phyloP scores from a whole-genome alignment of 2,329 filamentous ascomycete species.

The Epichloe bromicola region DNA sequence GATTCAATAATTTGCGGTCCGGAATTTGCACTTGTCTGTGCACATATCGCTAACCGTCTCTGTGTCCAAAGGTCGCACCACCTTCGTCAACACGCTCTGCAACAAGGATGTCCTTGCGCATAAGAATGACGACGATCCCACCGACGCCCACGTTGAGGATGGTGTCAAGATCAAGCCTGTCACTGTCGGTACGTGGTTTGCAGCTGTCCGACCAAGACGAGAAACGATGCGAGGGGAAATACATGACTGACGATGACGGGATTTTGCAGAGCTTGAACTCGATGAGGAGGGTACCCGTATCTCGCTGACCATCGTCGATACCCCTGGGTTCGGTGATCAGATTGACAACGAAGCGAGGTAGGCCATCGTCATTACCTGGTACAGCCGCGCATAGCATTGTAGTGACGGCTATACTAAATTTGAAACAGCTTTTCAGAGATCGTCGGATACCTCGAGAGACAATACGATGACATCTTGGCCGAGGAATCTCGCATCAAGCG shows the following conservation, averaged over 20 bases:
- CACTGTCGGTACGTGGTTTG: conserved; percentile 61
- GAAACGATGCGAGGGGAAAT: neutral
- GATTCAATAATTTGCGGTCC: neutral
- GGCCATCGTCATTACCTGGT: conserved; percentile 9
- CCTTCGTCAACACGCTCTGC: conserved; percentile 98
- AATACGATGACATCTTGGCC: conserved; percentile 98
- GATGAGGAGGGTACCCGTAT: conserved; percentile 98
- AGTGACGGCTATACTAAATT: neutral
- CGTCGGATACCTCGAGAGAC: conserved; percentile 93
- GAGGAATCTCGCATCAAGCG: conserved; percentile 99
- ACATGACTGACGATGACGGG: conserved; percentile 1
- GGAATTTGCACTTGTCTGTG: neutral
- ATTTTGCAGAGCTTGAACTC: conserved; percentile 64
- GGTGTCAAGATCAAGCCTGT: conserved; percentile 97
- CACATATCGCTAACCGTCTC: neutral
- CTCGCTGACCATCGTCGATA: conserved; percentile 96
- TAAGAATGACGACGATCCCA: conserved; percentile 87
- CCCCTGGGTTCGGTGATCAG: conserved; percentile 94
- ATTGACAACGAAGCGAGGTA: conserved; percentile 98
- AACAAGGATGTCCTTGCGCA: conserved; percentile 81
- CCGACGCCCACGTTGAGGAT: conserved; percentile 82
- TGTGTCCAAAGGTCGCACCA: conserved; percentile 63
- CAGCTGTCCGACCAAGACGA: neutral
- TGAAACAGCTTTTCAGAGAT: conserved; percentile 82
- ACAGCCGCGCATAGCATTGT: neutral